These are phyloP conservation scores for Daldinia loculata DNA, from an alignment of 495 filamentous ascomycete genomes.

Conservation along the genomic window DNA sequence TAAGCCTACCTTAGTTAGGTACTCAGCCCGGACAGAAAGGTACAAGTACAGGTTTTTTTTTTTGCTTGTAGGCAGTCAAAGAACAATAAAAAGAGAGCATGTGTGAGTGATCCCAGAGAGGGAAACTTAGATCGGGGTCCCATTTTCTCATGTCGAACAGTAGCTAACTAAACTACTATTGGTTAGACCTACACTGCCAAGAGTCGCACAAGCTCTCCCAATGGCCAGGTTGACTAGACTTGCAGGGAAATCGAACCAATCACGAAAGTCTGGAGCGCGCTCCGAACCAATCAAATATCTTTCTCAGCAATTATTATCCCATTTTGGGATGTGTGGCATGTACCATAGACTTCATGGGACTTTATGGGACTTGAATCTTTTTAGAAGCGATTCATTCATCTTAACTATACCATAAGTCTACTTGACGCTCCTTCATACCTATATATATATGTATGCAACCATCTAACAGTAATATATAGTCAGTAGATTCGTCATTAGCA, in stretches of 20 bases:
- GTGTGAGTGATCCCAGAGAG: background rate
- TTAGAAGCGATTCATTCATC: background rate
- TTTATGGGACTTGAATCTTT: background rate
- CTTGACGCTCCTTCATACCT: background rate
- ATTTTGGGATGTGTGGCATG: conserved; percentile 4
- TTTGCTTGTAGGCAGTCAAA: background rate
- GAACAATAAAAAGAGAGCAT: background rate
- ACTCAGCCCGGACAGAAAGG: background rate
- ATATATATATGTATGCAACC: too few relatives aligned
- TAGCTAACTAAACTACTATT: conserved; percentile 1
- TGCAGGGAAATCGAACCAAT: conserved; percentile 11
- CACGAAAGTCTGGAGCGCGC: conserved; percentile 12
- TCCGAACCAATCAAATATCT: conserved; percentile 27
- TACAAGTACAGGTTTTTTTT: background rate
- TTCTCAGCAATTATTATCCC: conserved; percentile 1
- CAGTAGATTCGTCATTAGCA: too few relatives aligned
- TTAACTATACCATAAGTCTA: background rate
- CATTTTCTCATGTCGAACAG: conserved; percentile 13
- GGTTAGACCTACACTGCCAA: conserved; percentile 8
- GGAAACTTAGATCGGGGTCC: conserved; percentile 10
- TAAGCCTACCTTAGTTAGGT: background rate
- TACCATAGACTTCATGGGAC: conserved; percentile 1
- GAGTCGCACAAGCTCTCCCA: conserved; percentile 26
- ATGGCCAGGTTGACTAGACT: conserved; percentile 1
- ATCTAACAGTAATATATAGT: too few relatives aligned